Percentiles rank a stretch among this genome's conserved stretches.
Evolutionary conservation across 2,329 filamentous ascomycete genomes (phyloP).

Genomic region (Botrytis aclada): DNA sequence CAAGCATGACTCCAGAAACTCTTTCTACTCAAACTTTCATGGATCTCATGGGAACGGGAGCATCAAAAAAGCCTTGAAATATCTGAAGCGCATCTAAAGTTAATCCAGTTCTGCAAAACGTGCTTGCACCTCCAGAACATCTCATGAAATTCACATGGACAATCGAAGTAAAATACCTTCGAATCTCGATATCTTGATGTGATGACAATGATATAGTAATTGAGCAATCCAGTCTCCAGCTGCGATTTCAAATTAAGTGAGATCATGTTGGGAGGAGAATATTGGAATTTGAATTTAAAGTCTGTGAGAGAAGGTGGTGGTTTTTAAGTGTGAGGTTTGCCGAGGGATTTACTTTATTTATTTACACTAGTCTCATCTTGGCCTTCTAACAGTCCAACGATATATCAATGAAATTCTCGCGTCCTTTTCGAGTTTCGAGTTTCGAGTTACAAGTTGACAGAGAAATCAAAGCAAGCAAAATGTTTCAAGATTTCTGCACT

Average conservation of each 20-base stretch:
- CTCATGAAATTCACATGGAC: background rate
- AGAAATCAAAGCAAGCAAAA: background rate
- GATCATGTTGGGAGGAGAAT: no score
- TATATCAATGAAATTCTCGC: background rate
- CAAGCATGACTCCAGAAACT: background rate
- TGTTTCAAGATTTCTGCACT: background rate
- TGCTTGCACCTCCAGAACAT: background rate
- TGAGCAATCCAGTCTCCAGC: background rate
- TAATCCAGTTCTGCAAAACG: background rate
- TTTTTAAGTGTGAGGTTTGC: background rate
- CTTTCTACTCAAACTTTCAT: no score
- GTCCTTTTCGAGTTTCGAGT: no score
- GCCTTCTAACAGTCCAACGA: background rate
- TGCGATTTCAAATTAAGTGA: no score
- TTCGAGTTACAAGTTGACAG: background rate
- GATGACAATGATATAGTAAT: background rate
- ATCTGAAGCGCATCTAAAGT: background rate
- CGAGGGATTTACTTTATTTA: no score
- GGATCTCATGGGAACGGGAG: rapidly evolving
- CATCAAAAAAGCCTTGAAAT: background rate
- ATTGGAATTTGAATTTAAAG: background rate
- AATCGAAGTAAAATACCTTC: background rate
- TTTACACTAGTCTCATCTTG: background rate
- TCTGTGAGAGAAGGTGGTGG: background rate
- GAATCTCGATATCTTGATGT: background rate